Evolutionary conservation across 2,329 filamentous ascomycete genomes (phyloP).

Genomic region (Microcyclospora pomicola): DNA sequence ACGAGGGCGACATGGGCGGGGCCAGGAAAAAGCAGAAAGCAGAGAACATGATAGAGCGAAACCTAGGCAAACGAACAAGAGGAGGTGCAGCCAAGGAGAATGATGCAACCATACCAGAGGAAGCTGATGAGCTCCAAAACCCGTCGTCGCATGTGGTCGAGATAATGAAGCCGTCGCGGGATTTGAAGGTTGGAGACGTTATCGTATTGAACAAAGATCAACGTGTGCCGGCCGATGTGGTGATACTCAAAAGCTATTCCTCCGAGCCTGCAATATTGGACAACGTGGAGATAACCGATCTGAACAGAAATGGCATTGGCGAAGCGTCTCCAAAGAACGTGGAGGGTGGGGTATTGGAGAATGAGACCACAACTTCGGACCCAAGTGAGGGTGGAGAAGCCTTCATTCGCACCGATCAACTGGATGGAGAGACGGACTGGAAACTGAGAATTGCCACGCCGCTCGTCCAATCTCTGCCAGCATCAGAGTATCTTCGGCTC

Average conservation of each 20-base stretch:
- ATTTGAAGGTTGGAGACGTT: slow-evolving; percentile 90
- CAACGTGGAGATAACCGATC: slow-evolving; percentile 25
- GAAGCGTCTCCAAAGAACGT: slow-evolving; percentile 2
- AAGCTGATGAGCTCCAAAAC: slow-evolving; percentile 45
- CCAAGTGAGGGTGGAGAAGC: slow-evolving; percentile 58
- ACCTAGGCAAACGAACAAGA: slow-evolving; percentile 18
- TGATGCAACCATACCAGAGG: slow-evolving; percentile 42
- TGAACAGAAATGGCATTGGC: slow-evolving; percentile 24
- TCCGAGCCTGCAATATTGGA: slow-evolving; percentile 34
- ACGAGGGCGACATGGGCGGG: slow-evolving; percentile 4
- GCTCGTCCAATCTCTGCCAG: slow-evolving; percentile 63
- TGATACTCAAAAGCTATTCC: slow-evolving; percentile 72
- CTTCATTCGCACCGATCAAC: slow-evolving; percentile 92
- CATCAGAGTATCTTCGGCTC: slow-evolving; percentile 53
- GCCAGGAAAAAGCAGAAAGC: slow-evolving; percentile 20
- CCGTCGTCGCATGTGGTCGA: slow-evolving; percentile 38
- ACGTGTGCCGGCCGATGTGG: slow-evolving; percentile 82
- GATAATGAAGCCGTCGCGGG: slow-evolving; percentile 65
- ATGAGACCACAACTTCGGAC: slow-evolving; percentile 22
- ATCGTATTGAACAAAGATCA: slow-evolving; percentile 85
- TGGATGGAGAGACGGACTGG: slow-evolving; percentile 98
- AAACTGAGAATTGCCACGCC: slow-evolving; percentile 81
- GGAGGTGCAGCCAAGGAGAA: slow-evolving; percentile 22
- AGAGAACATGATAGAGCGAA: slow-evolving; percentile 18
- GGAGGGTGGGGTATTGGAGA: slow-evolving; percentile 10